Conservation (phyloP, 768 basidiomycete species). For the Lactarius akahatsu region DNA sequence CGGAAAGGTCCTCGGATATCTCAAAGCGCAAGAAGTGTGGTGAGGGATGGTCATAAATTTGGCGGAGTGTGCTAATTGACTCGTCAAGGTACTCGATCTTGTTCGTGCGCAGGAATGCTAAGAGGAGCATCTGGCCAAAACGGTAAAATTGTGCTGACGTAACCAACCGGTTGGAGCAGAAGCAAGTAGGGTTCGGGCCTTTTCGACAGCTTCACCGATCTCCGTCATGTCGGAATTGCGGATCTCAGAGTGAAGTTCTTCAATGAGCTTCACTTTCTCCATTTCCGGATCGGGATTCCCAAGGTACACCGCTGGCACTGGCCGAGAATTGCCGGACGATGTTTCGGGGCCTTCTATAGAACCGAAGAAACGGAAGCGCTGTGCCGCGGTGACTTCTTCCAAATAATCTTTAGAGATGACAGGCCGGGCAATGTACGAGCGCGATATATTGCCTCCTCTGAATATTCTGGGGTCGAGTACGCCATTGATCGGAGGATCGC, state of each 20-base stretch:
- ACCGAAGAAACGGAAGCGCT: too few species aligned
- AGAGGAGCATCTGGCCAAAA: background rate
- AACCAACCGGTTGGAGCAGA: too few species aligned
- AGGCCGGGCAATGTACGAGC: background rate
- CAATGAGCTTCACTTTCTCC: background rate
- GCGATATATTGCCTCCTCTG: background rate
- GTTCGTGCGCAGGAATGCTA: background rate
- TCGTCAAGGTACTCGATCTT: background rate
- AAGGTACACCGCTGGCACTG: too few species aligned
- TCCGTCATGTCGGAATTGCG: background rate
- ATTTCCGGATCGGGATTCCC: too few species aligned
- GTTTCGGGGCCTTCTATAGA: background rate
- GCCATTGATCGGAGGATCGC: background rate
- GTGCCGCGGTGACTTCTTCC: too few species aligned
- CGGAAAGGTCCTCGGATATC: too few species aligned
- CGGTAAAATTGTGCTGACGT: too few species aligned
- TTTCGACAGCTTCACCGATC: background rate
- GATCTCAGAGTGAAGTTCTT: accelerated
- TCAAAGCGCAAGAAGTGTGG: too few species aligned
- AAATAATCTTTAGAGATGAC: background rate
- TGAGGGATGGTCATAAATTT: background rate
- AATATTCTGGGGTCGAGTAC: background rate
- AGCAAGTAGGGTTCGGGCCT: background rate
- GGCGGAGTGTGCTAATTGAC: background rate
- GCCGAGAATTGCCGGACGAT: background rate